phyloP scores from a whole-genome alignment of 228 moss, liverwort and hornwort species.

The Sphagnum fallax region DNA sequence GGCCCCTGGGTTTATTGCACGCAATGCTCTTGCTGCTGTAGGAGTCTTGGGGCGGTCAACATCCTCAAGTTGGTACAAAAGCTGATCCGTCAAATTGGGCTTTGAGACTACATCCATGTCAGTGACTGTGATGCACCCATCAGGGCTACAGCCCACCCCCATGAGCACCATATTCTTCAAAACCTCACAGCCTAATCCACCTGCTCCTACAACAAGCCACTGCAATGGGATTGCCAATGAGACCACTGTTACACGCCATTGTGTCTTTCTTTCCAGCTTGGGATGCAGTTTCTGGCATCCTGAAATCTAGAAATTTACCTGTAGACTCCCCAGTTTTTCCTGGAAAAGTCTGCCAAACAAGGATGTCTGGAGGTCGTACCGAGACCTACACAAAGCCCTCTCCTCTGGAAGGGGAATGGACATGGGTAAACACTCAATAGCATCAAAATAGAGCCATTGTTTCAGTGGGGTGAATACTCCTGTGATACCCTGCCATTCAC shows the following conservation, averaged over 20 bases:
- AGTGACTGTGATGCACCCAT: constrained; percentile 80
- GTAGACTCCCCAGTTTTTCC: constrained; percentile 75
- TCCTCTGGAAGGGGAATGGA: constrained; percentile 50
- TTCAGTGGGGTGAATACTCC: constrained; percentile 75
- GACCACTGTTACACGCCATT: too few relatives aligned
- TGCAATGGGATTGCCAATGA: constrained; percentile 12
- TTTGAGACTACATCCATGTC: constrained; percentile 94
- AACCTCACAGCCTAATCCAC: constrained; percentile 86
- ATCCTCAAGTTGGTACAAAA: constrained; percentile 82
- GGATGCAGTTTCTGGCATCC: too few relatives aligned
- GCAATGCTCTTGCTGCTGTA: constrained; percentile 87
- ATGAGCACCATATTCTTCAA: constrained; percentile 90
- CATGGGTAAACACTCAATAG: constrained; percentile 73
- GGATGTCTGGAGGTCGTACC: constrained; percentile 82
- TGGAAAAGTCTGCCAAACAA: constrained; percentile 87
- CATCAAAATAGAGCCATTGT: constrained; percentile 98
- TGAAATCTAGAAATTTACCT: constrained; percentile 23
- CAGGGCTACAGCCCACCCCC: constrained; percentile 91
- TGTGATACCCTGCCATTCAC: constrained; percentile 65
- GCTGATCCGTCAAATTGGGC: constrained; percentile 80
- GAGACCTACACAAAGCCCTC: constrained; percentile 56
- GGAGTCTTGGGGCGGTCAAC: constrained; percentile 82
- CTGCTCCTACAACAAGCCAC: constrained; percentile 99
- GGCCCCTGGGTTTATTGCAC: constrained; percentile 83
- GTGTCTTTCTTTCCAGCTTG: too few relatives aligned